Percentiles rank a stretch among this genome's conserved stretches.
phyloP scores from a whole-genome alignment of 2,329 filamentous ascomycete species.

The Alternaria longipes region DNA sequence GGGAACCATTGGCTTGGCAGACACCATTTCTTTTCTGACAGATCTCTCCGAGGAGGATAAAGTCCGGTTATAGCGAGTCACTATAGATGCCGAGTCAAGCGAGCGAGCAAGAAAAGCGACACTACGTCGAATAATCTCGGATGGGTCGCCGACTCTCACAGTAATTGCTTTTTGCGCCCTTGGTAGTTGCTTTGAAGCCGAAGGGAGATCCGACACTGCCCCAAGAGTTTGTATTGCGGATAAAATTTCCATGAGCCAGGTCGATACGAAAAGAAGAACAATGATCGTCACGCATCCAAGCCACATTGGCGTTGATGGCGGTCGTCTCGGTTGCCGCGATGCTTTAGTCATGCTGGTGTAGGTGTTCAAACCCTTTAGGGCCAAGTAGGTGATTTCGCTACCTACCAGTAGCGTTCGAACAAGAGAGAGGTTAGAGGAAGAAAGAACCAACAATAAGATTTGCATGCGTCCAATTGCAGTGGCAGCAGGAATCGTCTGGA shows the following conservation, averaged over 20 bases:
- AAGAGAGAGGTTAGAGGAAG: not conserved
- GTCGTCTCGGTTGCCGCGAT: not conserved
- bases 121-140: not conserved
- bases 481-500: not conserved
- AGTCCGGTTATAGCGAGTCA: not conserved
- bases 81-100: not conserved
- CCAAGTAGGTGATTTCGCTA: not conserved
- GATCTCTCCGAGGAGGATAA: not conserved
- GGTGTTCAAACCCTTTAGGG: not conserved
- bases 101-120: not conserved
- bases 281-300: not conserved
- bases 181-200: not conserved
- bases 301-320: not conserved
- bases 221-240: constrained; percentile 1
- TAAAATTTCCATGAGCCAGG: constrained; percentile 2
- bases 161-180: not conserved
- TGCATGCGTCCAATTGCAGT: not conserved
- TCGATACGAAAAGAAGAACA: not conserved
- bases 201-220: not conserved
- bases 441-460: constrained; percentile 6
- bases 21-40: not conserved
- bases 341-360: not conserved
- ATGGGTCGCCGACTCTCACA: not conserved
- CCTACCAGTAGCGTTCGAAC: not conserved
- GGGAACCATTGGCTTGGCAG: constrained; percentile 18